Conservation (phyloP, 2,329 filamentous ascomycete species). For the Onygenales sp. region DNA sequence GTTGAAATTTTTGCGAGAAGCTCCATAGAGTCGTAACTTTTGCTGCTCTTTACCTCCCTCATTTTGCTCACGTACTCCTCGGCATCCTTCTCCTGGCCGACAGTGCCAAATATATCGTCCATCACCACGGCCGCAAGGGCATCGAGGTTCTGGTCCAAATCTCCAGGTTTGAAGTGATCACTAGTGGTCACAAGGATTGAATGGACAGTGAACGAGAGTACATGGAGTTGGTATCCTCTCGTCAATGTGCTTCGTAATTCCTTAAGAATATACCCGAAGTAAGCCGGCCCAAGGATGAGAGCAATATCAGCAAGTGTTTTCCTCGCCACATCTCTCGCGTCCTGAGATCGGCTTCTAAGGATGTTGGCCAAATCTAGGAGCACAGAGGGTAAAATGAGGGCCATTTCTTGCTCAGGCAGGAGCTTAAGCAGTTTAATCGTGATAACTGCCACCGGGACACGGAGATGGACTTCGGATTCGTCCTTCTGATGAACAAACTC, state of each 20-base stretch:
- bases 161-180: constrained; percentile 66
- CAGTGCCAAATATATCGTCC: constrained; percentile 92
- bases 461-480: constrained; percentile 84
- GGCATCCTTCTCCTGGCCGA: constrained; percentile 92
- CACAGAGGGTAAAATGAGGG: constrained; percentile 67
- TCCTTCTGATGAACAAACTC: constrained; percentile 88
- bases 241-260: constrained; percentile 76
- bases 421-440: constrained; percentile 79
- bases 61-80: constrained; percentile 91
- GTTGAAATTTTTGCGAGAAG: constrained; percentile 76
- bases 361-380: constrained; percentile 91
- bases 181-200: constrained; percentile 71
- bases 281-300: constrained; percentile 66
- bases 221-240: constrained; percentile 85
- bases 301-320: constrained; percentile 81
- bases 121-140: constrained; percentile 77
- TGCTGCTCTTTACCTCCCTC: constrained; percentile 97
- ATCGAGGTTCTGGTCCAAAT: constrained; percentile 77
- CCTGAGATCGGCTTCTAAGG: constrained; percentile 76
- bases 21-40: constrained; percentile 97
- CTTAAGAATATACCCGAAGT: constrained; percentile 87
- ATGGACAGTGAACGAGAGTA: constrained; percentile 90
- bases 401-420: constrained; percentile 63
- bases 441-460: constrained; percentile 81
- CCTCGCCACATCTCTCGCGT: constrained; percentile 81